Base-by-base conservation (phyloP, 257 asterid species). In the Datura wrightii region DNA sequence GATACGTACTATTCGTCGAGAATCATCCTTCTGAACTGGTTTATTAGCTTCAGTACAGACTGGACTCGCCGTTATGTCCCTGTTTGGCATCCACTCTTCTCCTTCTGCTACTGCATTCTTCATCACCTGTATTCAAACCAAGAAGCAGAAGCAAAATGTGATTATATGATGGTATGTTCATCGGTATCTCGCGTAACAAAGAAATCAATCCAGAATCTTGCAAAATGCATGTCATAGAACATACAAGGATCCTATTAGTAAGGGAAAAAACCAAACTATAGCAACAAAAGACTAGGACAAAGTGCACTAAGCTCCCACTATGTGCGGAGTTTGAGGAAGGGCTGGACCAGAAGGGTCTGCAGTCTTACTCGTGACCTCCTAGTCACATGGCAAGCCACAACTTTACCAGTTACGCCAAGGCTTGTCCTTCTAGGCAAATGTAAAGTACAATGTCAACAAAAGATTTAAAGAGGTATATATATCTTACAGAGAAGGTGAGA, bases 401-500 rank as follows among this genome's bases (percentile, higher is more conserved):
- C 31, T 42, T 42, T 42, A 42, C 5, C 46, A 42, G 46, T 42
- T 42, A 42, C 6, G 46, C 0, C 46, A 5, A 42, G 46, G 14
- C 15, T 4, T 6, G 83, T 34, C 31, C 31, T 24, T 24, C 31
- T 24, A 24, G 83, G 36, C 31, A 79, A 8, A 44, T 3, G 1
- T 79, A 15, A 72, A 82, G 16, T 65, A 6, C 50, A 80, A 42
- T 14, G 3, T 24, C 9, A 39, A 11, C 10, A 59, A 54, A 31
- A 58, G 31, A 10, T 16, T 9, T 9, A 39, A 69, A 44, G 67
- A 69, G 67, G 8, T 24, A 24, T 24, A 24, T 24, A 24, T 19
- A 31, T 83, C 90, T 85, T 87, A 93, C 95, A 88, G 8, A 89
- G 86, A 2, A 90, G 24, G 8, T 90, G 93, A 86, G 88, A 85